phyloP scores from a whole-genome alignment of 352 stramenopile genomes.

The Phytophthora aleatoria region DNA sequence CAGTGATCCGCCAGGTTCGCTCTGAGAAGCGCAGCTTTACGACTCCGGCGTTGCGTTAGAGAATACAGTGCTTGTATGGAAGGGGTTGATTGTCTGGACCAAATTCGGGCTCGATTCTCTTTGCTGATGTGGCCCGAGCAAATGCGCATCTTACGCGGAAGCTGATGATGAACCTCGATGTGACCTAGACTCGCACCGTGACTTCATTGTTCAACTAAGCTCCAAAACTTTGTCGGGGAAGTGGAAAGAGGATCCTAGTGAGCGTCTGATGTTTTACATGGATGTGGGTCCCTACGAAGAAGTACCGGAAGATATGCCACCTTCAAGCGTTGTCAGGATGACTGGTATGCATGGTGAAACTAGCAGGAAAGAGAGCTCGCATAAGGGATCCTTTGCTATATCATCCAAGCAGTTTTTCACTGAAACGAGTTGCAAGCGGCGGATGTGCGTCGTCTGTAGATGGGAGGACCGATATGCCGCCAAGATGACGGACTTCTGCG shows the following conservation, averaged over 20 bases:
- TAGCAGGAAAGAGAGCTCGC: background rate
- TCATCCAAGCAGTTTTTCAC: background rate
- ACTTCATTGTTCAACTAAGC: constrained; percentile 8
- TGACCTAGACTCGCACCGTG: constrained; percentile 3
- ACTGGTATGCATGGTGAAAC: background rate
- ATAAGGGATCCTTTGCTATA: background rate
- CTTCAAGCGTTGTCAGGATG: background rate
- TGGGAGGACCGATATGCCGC: background rate
- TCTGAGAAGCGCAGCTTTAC: constrained; percentile 1
- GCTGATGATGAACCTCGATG: background rate
- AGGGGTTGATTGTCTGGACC: constrained; percentile 1
- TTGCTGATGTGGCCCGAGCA: constrained; percentile 30
- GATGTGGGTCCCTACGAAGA: background rate
- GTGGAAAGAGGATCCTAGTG: background rate
- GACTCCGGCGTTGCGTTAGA: background rate
- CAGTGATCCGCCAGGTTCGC: constrained; percentile 10
- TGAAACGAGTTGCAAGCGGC: background rate
- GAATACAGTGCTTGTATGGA: constrained; percentile 4
- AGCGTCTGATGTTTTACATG: background rate
- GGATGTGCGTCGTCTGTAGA: background rate
- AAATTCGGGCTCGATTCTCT: constrained; percentile 6
- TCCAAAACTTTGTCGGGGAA: constrained; percentile 1
- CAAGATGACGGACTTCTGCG: background rate
- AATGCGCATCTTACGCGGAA: constrained; percentile 29
- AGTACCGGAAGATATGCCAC: background rate